Base-by-base conservation (phyloP, 2,329 filamentous ascomycete genomes). In the Tolypocladium album region DNA sequence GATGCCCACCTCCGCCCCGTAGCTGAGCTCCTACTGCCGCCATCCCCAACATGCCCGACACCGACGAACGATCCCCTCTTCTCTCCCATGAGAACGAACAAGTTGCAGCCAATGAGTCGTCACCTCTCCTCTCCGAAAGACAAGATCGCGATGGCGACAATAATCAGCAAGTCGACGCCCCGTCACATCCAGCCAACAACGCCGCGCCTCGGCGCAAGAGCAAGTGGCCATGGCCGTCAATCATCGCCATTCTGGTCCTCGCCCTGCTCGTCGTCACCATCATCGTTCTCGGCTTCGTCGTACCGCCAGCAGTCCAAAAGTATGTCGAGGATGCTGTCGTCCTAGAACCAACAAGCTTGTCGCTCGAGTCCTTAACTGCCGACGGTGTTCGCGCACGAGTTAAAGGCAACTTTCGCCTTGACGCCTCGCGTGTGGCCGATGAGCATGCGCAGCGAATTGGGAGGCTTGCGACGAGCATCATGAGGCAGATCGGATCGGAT, bases 241-340 rank as follows among this genome's bases (percentile, higher is more conserved):
- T 91, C 39, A 79, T 95, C 43, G 88, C 92, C 38, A 83, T 96
- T 62, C 66, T 81, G 1, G 60, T 88, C 2, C 75, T 97, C 11
- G 88, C 82, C 56, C 65, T 83, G 1, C 68, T 86, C 8, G 79
- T 88, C 7, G 67, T 93, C 27, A 71, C 80, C 36, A 90, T 96
- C 66, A 86, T 97, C 61, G 74, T 88, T 20, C 77, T 93, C 60
- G 90, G 87, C 20, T 96, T 96, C 75, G 82, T 96, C 59, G 84
- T 88, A 0, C 92, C 93, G 2, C 86, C 88, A 20, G 84, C 88
- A 9, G 84, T 96, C 13, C 86, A 96, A 73, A 83, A 90, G 70
- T 99, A 99, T 73, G 90, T 89, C 56, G 88, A 93, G 74, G 81
- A 92, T 72, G 90, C 92, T 3, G 81, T 88, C 31, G 85, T 93